Conservation (phyloP, 768 basidiomycete genomes). For the Trametopsis cervina region DNA sequence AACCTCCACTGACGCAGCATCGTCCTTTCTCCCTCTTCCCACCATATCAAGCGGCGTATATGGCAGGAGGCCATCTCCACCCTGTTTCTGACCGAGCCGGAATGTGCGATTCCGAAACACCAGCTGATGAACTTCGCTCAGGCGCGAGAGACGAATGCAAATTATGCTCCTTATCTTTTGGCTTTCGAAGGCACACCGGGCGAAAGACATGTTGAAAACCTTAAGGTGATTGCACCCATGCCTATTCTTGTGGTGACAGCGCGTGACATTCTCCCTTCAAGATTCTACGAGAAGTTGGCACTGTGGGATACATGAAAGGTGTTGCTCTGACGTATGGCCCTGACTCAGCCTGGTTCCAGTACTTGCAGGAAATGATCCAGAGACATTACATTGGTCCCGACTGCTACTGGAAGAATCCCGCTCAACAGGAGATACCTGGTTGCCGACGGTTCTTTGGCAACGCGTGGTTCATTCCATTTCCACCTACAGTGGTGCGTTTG, state of each 20-base stretch:
- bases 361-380: slow-evolving; percentile 48
- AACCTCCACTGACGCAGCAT: slow-evolving; percentile 31
- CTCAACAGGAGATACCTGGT: slow-evolving; percentile 22
- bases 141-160: slow-evolving; percentile 35
- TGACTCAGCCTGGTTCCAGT: slow-evolving; percentile 37
- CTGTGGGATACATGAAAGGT: slow-evolving; percentile 45
- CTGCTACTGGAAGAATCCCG: slow-evolving; percentile 52
- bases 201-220: slow-evolving; percentile 71
- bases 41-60: slow-evolving; percentile 62
- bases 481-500: slow-evolving; percentile 52
- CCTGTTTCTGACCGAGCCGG: slow-evolving; percentile 52
- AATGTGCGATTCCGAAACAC: slow-evolving; percentile 49
- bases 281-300: slow-evolving; percentile 72
- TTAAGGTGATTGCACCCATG: slow-evolving; percentile 53
- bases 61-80: slow-evolving; percentile 76
- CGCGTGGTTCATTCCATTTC: slow-evolving; percentile 78
- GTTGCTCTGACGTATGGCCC: slow-evolving; percentile 39
- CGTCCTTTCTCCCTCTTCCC: slow-evolving; percentile 47
- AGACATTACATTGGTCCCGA: slow-evolving; percentile 61
- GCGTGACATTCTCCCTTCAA: slow-evolving; percentile 18
- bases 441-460: slow-evolving; percentile 61
- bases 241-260: no score
- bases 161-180: slow-evolving; percentile 66
- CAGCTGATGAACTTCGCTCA: slow-evolving; percentile 56
- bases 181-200: slow-evolving; percentile 55